Conservation (phyloP, 2,329 filamentous ascomycete genomes). For the Penicillium palitans region DNA sequence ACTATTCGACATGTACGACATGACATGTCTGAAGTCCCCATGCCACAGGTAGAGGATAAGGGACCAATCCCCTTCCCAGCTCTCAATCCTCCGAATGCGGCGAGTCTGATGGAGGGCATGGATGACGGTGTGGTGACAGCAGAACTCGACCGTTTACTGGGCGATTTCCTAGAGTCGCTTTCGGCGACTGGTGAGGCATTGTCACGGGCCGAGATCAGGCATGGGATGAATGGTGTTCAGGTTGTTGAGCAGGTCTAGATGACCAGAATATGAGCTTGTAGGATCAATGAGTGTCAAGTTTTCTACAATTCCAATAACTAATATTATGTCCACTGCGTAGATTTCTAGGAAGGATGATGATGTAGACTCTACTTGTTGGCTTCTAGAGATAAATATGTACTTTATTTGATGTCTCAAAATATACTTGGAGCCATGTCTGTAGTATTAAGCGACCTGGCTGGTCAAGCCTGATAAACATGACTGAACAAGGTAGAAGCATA, state of each 20-base stretch:
- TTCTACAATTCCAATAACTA: neutral
- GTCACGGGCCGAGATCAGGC: conserved; percentile 16
- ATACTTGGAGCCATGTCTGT: neutral
- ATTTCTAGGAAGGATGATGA: no score
- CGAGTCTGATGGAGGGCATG: conserved; percentile 41
- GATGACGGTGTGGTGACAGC: conserved; percentile 38
- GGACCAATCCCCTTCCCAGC: conserved; percentile 39
- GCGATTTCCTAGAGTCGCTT: conserved; percentile 42
- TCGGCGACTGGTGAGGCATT: conserved; percentile 39
- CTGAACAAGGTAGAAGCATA: neutral
- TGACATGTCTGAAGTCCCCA: conserved; percentile 9
- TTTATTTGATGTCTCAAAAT: neutral
- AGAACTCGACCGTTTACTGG: conserved; percentile 45
- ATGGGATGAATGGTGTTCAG: conserved; percentile 16
- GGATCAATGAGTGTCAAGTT: neutral
- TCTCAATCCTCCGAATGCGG: conserved; percentile 40
- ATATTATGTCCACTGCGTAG: neutral
- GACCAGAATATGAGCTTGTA: neutral
- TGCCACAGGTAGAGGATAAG: conserved; percentile 8
- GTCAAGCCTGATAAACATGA: neutral
- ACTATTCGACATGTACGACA: conserved; percentile 19
- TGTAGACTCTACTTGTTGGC: neutral
- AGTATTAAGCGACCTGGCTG: neutral
- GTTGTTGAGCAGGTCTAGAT: conserved; percentile 17
- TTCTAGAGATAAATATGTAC: neutral